Conservation (phyloP, 257 asterid species). For the Ligustrum vulgare region DNA sequence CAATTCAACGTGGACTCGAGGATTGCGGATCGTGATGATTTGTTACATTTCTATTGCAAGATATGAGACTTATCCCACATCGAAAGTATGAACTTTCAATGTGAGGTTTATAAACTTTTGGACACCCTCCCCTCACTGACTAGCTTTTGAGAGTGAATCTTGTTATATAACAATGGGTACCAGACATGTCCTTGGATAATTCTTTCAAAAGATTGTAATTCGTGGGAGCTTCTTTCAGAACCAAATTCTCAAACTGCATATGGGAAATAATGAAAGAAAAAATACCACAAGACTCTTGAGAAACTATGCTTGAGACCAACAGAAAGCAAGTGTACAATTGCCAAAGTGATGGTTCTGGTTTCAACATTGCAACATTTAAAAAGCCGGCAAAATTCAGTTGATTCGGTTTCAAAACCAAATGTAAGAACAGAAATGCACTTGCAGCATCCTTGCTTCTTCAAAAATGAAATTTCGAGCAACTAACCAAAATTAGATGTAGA, state of each 20-base stretch:
- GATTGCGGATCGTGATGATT: too few relatives aligned
- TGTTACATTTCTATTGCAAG: too few relatives aligned
- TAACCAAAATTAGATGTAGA: constrained; percentile 14
- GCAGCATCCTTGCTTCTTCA: neutral
- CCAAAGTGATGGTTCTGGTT: neutral
- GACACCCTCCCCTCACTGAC: too few relatives aligned
- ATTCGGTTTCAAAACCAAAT: neutral
- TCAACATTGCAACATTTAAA: neutral
- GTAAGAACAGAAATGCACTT: neutral
- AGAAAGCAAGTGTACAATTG: neutral
- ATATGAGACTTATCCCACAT: too few relatives aligned
- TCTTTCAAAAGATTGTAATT: neutral
- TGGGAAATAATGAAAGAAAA: neutral
- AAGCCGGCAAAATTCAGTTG: neutral
- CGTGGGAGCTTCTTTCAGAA: neutral
- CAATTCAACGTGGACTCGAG: too few relatives aligned
- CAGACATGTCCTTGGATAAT: neutral
- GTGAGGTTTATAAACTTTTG: too few relatives aligned
- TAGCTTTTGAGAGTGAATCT: too few relatives aligned
- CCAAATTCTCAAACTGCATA: neutral
- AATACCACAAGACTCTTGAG: neutral
- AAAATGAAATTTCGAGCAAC: neutral
- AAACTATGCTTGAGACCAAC: neutral
- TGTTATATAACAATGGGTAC: too few relatives aligned
- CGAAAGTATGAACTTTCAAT: too few relatives aligned